Conservation (phyloP, 345 rosid genomes). For the Eucalyptus camaldulensis region DNA sequence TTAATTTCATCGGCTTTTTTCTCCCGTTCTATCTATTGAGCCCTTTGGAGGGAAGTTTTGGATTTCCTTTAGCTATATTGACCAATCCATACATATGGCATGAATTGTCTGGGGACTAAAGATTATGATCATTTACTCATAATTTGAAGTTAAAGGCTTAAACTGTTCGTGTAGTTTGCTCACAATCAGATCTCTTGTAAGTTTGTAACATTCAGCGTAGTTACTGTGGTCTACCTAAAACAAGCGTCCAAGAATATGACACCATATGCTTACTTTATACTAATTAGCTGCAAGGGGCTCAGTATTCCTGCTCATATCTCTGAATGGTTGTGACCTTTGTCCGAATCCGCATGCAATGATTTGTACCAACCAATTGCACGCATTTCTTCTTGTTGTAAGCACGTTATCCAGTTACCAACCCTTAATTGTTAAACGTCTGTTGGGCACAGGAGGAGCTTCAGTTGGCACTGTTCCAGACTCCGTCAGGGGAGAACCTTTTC, state of each 20-base stretch:
- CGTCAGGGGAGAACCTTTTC: constrained; percentile 63
- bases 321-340: neutral
- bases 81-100: neutral
- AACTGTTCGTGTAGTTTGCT: neutral
- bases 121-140: neutral
- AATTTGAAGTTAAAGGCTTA: neutral
- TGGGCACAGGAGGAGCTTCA: constrained; percentile 72
- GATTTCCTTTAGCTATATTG: neutral
- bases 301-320: neutral
- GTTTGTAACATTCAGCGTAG: neutral
- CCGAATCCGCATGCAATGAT: neutral
- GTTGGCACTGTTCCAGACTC: constrained; percentile 54
- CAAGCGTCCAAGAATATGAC: neutral
- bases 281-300: neutral
- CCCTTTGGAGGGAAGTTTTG: neutral
- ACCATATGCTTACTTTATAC: neutral
- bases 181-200: neutral
- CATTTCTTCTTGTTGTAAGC: neutral
- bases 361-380: neutral
- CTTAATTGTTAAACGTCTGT: neutral
- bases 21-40: neutral
- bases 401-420: neutral
- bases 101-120: neutral
- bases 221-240: neutral
- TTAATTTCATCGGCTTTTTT: neutral